Base-by-base conservation (phyloP, 805 yeast genomes). In the Candida golubevii region DNA sequence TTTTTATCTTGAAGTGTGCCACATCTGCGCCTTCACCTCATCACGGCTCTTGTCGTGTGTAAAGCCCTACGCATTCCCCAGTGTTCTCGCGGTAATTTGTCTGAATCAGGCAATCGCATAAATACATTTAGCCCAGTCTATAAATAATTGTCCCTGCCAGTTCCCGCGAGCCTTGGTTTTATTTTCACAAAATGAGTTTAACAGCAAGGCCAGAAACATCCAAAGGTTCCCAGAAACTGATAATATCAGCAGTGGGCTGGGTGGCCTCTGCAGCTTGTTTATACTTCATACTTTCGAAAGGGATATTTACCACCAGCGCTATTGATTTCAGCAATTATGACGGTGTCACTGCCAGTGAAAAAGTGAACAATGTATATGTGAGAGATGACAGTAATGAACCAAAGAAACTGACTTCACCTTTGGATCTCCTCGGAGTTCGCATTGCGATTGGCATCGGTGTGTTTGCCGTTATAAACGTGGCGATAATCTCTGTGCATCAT, bases 401-500 rank as follows among this genome's bases (percentile, higher is more conserved):
- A 10, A 41, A 41, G 26, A 49, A 50, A 26, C 15, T 39, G 10
- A 39, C 30, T n/a, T 26, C 39, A 14, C 35, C 37, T 9, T 40
- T 50, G 42, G 47, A 48, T 13, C 47, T 46, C 9, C 39, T 49
- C 1, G 69, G 60, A 4, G 55, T 70, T 13, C 53, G 68, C 23
- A 58, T 69, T 12, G 57, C 60, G 33, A 56, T 71, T 38, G 74
- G 62, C 2, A 55, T 70, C 14, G 62, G 59, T 12, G 74, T 61
- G 3, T 56, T 71, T 37, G 54, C 68, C 3, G 34, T 68, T 8
- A 43, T 71, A 26, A 70, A 71, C 48, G 57, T 65, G 51, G 29
- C 67, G 23, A 72, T 63, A 26, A 69, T 71, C 41, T 50, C 61
- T 28, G 55, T 69, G 32, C 75, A 70, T 44, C 76, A 71, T 45